Evolutionary conservation across 192 early-diverging fungal species (phyloP), one percentile per base, ranked within the genome.

Genomic region (Coemansia sp.): DNA sequence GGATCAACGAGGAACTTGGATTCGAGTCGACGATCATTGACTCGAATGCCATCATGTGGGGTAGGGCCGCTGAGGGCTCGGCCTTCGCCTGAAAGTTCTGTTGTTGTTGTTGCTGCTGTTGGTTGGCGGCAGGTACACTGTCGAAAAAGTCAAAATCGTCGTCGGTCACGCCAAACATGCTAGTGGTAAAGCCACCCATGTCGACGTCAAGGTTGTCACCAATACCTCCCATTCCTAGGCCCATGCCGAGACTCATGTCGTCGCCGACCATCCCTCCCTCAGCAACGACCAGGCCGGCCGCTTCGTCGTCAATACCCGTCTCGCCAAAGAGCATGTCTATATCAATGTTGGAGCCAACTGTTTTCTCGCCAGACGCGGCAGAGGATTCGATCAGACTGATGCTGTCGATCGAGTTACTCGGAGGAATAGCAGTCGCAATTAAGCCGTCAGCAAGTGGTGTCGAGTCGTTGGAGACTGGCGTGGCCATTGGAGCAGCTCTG

Each of bases 111-210:
- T 65, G 63, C 46, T 65, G 70, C 27, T 60, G 46, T 29, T 54
- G 51, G 51, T 54, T 54, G 51, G 51, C 60, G 8, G 77, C 13
- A 6, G 79, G 74, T 10, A 71, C 69, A n/a, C 44, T 73, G 66
- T 82, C 79, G 16, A 82, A 82, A 41, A 82, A 82, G 56, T 61
- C 77, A 68, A 82, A 82, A 65, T 82, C 79, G 44, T 82, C 79
- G 46, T 82, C 79, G 9, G 79, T 82, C 29, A 82, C 72, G n/a
- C 74, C 79, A 76, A 82, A 82, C 70, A 82, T 77, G 46, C 63
- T 63, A 16, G 65, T 27, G 1, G 59, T 70, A 60, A 77, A 69
- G 68, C 70, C 74, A 41, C 69, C 69, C 69, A 80, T 74, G 17
- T 67, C 72, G 11, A 63, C 36, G 31, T 62, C 79, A 42, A 82